phyloP scores from a whole-genome alignment of 129 eudicot genomes.

The Chrysanthemum lavandulifolium region DNA sequence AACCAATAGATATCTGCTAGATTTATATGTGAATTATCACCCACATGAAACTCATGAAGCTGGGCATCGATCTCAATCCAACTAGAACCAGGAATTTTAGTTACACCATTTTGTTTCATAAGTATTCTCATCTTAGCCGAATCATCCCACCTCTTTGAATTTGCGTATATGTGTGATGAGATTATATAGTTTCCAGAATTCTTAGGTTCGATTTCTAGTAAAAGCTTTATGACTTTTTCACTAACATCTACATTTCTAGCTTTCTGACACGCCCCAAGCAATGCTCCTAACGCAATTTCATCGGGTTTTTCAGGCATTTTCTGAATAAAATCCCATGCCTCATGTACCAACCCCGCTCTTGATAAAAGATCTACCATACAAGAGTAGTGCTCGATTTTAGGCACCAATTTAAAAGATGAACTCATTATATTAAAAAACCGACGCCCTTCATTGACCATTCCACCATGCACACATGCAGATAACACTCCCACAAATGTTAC shows the following conservation, averaged over 20 bases:
- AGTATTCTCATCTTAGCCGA: slow-evolving; percentile 71
- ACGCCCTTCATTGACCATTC: slow-evolving; percentile 72
- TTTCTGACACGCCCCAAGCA: slow-evolving; percentile 82
- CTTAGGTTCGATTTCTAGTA: slow-evolving; percentile 58
- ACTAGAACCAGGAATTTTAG: slow-evolving; percentile 76
- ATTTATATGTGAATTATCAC: slow-evolving; percentile 40
- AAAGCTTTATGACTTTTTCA: slow-evolving; percentile 58
- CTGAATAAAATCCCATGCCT: slow-evolving; percentile 82
- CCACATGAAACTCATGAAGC: slow-evolving; percentile 63
- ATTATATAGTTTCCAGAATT: slow-evolving; percentile 79
- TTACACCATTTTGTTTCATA: slow-evolving; percentile 70
- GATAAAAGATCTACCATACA: slow-evolving; percentile 91
- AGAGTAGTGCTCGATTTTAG: slow-evolving; percentile 79
- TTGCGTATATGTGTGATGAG: slow-evolving; percentile 70
- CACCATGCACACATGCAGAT: slow-evolving; percentile 83
- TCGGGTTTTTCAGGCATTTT: slow-evolving; percentile 85
- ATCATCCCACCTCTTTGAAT: slow-evolving; percentile 66
- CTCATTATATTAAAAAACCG: slow-evolving; percentile 51
- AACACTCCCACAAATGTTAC: slow-evolving; percentile 65
- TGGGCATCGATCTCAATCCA: slow-evolving; percentile 62
- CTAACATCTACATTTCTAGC: slow-evolving; percentile 63
- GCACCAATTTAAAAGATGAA: slow-evolving; percentile 48
- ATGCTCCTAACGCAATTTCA: slow-evolving; percentile 69
- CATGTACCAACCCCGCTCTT: slow-evolving; percentile 67
- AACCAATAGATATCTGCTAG: slow-evolving; percentile 40